Evolutionary conservation across 192 early-diverging fungal species (phyloP), one percentile per base, ranked within the genome.

Genomic region (Coemansia pectinata): DNA sequence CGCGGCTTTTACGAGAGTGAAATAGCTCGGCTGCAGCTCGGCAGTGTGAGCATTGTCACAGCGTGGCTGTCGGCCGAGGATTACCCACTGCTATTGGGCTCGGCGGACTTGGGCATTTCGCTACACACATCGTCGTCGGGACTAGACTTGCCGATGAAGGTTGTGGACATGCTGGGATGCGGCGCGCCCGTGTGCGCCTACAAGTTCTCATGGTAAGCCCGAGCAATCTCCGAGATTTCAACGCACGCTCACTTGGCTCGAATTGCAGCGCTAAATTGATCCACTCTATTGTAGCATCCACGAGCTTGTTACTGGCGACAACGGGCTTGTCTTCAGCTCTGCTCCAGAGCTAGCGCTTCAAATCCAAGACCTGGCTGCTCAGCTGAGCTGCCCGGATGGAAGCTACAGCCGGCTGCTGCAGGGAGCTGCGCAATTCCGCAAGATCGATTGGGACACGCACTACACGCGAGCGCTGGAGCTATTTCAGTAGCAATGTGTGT

Each of bases 91-190:
- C 73, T 98, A 41, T 79, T 98, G n/a, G 93, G 94, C n/a, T 88
- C 89, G 29, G 95, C 96, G 3, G 96, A 98, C 84, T 83, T 99
- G 55, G 97, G 97, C 39, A 81, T 99, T 14, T 95, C 89, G 47
- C 85, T 99, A 63, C 97, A 99, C 83, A 94, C 89, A 25, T 95
- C 93, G n/a, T 94, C 96, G 7, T 94, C 91, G 36, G 97, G 97
- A 4, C 86, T 99, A 58, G 97, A 99, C 73, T 76, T 99, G 70
- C 97, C 97, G 7, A 99, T 99, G 97, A 99, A 99, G 81, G 88
- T 98, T 6, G 94, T 98, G 8, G 97, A 99, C 71, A 96, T 99
- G 95, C 96, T 98, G 88, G 97, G 96, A 17, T 96, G 93, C 77
- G 94, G 92, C 4, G 71, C 95, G 14, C 95, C 97, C 5, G 96